Conservation (phyloP, 495 filamentous ascomycete species). For the Lasiosphaeris hirsuta region DNA sequence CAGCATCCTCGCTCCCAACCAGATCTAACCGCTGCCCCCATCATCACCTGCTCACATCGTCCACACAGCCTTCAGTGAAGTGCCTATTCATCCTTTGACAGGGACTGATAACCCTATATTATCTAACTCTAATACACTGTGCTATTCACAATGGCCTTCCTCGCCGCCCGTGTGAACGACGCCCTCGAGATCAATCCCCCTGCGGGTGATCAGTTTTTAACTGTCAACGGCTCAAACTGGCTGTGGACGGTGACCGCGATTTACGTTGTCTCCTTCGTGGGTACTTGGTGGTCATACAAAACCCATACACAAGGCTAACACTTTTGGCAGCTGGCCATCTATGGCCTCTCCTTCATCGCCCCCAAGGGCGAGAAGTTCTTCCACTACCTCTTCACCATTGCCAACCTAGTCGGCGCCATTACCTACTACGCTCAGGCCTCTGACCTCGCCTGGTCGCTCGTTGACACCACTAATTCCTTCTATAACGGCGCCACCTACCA, state of each 20-base stretch:
- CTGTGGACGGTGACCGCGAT: slow-evolving; percentile 44
- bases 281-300: slow-evolving; percentile 9
- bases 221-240: slow-evolving; percentile 46
- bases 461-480: slow-evolving; percentile 30
- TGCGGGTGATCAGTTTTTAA: slow-evolving; percentile 34
- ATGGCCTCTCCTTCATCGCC: slow-evolving; percentile 37
- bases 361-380: slow-evolving; percentile 48
- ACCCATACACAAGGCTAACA: slow-evolving; percentile 2
- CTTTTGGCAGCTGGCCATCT: slow-evolving; percentile 28
- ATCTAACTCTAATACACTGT: background rate
- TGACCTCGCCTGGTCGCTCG: slow-evolving; percentile 37
- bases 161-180: slow-evolving; percentile 32
- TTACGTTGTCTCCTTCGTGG: slow-evolving; percentile 38
- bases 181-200: slow-evolving; percentile 46
- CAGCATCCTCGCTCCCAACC: background rate
- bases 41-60: background rate
- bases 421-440: slow-evolving; percentile 45
- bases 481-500: slow-evolving; percentile 33
- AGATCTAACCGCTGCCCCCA: background rate
- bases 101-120: background rate
- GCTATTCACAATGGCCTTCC: slow-evolving; percentile 16
- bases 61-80: background rate
- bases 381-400: slow-evolving; percentile 52
- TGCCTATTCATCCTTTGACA: background rate
- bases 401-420: slow-evolving; percentile 44